Conservation (phyloP, 768 basidiomycete species). For the Pleurotus giganteus region DNA sequence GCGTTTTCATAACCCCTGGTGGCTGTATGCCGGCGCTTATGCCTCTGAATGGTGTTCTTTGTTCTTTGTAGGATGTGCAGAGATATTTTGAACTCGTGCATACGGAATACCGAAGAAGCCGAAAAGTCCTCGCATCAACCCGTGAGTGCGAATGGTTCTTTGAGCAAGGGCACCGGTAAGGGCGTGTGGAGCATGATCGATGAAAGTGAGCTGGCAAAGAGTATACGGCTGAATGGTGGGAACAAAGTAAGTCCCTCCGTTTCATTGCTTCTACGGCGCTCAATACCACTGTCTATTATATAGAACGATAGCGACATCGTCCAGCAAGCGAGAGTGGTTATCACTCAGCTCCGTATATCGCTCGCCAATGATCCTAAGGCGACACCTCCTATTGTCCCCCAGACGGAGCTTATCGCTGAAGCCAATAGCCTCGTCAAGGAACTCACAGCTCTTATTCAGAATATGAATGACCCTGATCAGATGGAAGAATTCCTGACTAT, state of each 20-base stretch:
- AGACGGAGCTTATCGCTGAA: slow-evolving; percentile 41
- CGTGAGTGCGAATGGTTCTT: slow-evolving; percentile 26
- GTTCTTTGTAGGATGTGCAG: slow-evolving; percentile 63
- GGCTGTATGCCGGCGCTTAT: neutral
- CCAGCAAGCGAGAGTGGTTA: slow-evolving; percentile 42
- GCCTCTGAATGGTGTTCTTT: too few species aligned
- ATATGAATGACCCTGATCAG: slow-evolving; percentile 53
- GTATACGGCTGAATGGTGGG: slow-evolving; percentile 57
- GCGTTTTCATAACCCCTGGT: slow-evolving; percentile 16
- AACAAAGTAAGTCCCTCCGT: slow-evolving; percentile 41
- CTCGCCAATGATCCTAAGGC: slow-evolving; percentile 13
- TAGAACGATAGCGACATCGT: slow-evolving; percentile 47
- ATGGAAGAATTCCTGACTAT: slow-evolving; percentile 68
- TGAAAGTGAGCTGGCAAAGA: slow-evolving; percentile 77
- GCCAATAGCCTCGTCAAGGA: slow-evolving; percentile 52
- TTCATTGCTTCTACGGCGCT: slow-evolving; percentile 6
- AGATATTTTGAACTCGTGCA: slow-evolving; percentile 86
- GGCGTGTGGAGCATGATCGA: slow-evolving; percentile 87
- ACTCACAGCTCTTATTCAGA: slow-evolving; percentile 51
- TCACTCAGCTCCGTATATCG: slow-evolving; percentile 36
- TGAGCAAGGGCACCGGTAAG: slow-evolving; percentile 55
- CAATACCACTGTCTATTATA: slow-evolving; percentile 12
- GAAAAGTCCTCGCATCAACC: slow-evolving; percentile 39
- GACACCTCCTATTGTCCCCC: slow-evolving; percentile 11
- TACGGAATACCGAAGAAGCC: slow-evolving; percentile 91